Evolutionary conservation across 169 alveolate species (phyloP).

Genomic region (Eimeria sp.): DNA sequence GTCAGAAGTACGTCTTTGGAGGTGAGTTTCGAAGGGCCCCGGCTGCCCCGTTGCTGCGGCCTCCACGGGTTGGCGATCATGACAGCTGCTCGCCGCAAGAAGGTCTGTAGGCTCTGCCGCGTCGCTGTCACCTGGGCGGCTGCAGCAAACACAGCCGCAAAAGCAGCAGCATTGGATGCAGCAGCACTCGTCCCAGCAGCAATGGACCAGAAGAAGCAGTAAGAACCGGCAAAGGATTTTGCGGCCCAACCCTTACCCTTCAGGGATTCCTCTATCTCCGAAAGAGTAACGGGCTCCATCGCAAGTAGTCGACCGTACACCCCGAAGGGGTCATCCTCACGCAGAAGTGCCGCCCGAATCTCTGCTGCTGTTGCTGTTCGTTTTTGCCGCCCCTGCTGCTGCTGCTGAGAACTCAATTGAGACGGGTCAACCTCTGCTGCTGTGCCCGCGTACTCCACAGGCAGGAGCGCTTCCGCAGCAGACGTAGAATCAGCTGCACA

Average conservation of each 20-base stretch:
- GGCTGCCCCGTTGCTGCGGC: constrained; percentile 44
- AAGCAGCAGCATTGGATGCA: neutral
- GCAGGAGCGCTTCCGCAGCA: neutral
- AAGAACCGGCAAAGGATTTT: neutral
- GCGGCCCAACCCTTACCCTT: neutral
- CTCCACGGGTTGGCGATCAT: constrained; percentile 39
- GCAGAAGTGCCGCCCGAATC: constrained; percentile 49
- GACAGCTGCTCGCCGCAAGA: constrained; percentile 22
- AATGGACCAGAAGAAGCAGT: too few species aligned
- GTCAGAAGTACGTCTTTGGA: neutral
- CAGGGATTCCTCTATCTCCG: constrained; percentile 16
- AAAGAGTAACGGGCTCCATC: constrained; percentile 12
- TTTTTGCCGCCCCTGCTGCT: constrained; percentile 33
- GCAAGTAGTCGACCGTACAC: constrained; percentile 37
- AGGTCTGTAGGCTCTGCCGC: constrained; percentile 23
- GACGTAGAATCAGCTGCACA: neutral
- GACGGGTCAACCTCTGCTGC: neutral
- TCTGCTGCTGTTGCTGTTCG: constrained; percentile 44
- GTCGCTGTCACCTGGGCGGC: constrained; percentile 3
- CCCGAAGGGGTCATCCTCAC: constrained; percentile 18
- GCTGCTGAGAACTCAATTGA: neutral
- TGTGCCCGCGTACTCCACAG: neutral
- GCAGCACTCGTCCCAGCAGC: neutral
- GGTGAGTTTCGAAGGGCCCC: constrained; percentile 5
- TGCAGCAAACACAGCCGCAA: constrained; percentile 21